A percentile compares a stretch with the other conserved stretches of the same genome.
These are phyloP conservation scores for Macrolepiota dolichaula DNA, from an alignment of 768 basidiomycete genomes.

Conservation along the genomic window DNA sequence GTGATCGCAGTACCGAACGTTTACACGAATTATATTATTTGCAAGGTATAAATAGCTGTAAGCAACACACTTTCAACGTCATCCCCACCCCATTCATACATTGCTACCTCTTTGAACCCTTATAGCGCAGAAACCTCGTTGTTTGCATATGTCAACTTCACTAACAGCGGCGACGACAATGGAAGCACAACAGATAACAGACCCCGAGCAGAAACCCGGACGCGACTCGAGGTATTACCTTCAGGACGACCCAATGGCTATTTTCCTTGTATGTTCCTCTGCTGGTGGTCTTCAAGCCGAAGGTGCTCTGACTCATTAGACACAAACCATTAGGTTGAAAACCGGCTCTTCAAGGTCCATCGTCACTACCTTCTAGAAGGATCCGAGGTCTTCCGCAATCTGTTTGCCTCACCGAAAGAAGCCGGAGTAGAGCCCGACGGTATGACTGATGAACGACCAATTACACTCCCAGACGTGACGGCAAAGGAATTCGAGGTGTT, in stretches of 20 bases:
- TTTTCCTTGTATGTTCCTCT: conserved; percentile 18
- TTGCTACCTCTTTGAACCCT: too few relatives aligned
- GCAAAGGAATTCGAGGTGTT: conserved; percentile 33
- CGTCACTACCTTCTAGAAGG: conserved; percentile 35
- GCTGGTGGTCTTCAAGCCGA: conserved; percentile 1
- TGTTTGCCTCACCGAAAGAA: conserved; percentile 27
- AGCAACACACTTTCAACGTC: too few relatives aligned
- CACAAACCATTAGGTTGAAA: conserved; percentile 27
- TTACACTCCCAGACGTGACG: conserved; percentile 29
- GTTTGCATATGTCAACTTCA: too few relatives aligned
- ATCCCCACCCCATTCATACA: too few relatives aligned
- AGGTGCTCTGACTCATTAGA: conserved; percentile 25
- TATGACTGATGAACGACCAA: conserved; percentile 26
- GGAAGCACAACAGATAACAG: too few relatives aligned
- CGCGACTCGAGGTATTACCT: conserved; percentile 14
- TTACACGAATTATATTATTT: too few relatives aligned
- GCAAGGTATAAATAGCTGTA: too few relatives aligned
- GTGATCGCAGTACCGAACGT: too few relatives aligned
- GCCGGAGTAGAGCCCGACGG: conserved; percentile 25
- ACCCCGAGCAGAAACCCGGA: too few relatives aligned
- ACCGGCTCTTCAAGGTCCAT: conserved; percentile 26
- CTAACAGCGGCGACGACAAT: too few relatives aligned
- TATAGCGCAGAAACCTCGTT: too few relatives aligned
- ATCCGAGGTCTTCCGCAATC: conserved; percentile 34
- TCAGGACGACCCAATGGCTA: conserved; percentile 16